Base-by-base conservation (phyloP, 2,329 filamentous ascomycete species). In the Neonectria neomacrospora region DNA sequence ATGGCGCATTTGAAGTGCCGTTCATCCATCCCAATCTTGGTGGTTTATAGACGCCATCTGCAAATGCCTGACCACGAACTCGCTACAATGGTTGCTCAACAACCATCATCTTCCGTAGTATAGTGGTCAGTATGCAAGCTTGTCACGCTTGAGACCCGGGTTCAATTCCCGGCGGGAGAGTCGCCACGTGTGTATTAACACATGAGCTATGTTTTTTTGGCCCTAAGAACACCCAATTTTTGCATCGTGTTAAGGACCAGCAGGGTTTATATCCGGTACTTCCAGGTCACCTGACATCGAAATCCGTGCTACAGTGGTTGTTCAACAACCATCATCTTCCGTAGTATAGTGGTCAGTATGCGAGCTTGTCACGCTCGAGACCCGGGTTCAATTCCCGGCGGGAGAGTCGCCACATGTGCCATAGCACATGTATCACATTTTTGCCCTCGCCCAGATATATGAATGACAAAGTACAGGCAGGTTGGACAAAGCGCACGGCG, bases 71-170 rank as follows among this genome's bases (percentile, higher is more conserved):
- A 51, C 45, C 45, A 50, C 23, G 61, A 67, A 66, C 60, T 51
- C 54, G 54, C 66, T 65, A 67, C 61, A 67, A 54, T 65, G 64
- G 55, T 58, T 67, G 61, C 44, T 34, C 60, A 66, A 66, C 63
- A 66, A 44, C 47, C 63, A 61, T 58, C 30, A 57, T 76, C 72
- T 75, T 73, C 71, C 73, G 73, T 75, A 75, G 71, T 76, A 75
- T 76, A 76, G 74, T 76, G 74, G 73, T 75, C 70, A 72, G 70
- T 73, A 73, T 73, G 70, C 70, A 65, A 73, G 71, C 71, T 73
- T 73, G 71, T 72, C 70, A 72, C 70, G 70, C 70, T 72, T 67
- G 70, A 72, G 68, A 72, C 70, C 70, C 70, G 70, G 70, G 70
- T 72, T 72, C 70, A 72, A 72, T 72, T 72, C 70, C 70, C 70